Conservation (phyloP, 2,329 filamentous ascomycete genomes). For the Albophoma yamanashiensis region DNA sequence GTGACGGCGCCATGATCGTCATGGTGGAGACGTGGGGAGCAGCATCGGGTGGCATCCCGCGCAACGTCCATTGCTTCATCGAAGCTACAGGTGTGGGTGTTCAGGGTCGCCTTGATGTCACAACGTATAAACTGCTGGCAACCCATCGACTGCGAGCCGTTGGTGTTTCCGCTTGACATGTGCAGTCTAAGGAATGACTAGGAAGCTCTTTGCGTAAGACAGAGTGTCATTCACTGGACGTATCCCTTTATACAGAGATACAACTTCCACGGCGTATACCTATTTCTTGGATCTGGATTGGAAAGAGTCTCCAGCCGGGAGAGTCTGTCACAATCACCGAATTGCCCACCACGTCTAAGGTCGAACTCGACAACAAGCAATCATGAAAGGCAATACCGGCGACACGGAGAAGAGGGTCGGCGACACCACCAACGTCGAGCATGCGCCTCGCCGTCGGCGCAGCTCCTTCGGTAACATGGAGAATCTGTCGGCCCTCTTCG, state of each 20-base stretch:
- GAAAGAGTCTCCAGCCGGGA: not conserved
- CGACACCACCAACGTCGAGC: constrained; percentile 3
- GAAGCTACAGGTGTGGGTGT: not conserved
- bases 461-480: constrained; percentile 5
- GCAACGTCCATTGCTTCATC: not conserved
- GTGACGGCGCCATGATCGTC: not conserved
- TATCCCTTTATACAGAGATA: not conserved
- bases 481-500: constrained; percentile 4
- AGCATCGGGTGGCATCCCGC: not conserved
- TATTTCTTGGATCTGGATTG: not conserved
- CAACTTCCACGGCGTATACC: not conserved
- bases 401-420: not conserved
- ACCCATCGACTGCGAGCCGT: not conserved
- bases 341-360: not conserved
- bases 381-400: not conserved
- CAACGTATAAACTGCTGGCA: not conserved
- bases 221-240: not conserved
- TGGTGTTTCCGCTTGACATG: not conserved
- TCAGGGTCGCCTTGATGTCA: not conserved
- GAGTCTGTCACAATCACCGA: not conserved
- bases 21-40: not conserved
- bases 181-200: not conserved
- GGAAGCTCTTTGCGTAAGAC: not conserved
- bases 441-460: constrained; percentile 1
- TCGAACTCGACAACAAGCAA: not conserved